phyloP scores from a whole-genome alignment of 805 yeast genomes.

The Monosporozyma aquatica region DNA sequence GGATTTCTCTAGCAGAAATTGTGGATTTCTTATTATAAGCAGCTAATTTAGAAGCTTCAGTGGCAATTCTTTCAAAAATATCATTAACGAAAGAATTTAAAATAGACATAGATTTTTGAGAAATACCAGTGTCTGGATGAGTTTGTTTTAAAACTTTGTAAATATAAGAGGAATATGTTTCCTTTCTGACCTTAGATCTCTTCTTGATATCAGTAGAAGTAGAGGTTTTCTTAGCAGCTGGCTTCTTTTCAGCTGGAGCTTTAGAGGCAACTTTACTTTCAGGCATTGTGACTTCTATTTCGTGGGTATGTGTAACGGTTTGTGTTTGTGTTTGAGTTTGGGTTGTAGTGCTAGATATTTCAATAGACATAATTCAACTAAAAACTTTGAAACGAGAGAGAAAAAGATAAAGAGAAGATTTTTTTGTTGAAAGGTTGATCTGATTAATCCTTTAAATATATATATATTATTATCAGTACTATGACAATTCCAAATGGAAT shows the following conservation, averaged over 20 bases:
- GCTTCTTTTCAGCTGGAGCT: constrained; percentile 29
- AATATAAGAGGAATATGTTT: constrained; percentile 94
- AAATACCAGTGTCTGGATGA: constrained; percentile 99
- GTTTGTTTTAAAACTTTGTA: constrained; percentile 98
- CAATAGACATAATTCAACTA: no score
- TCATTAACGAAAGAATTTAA: constrained; percentile 98
- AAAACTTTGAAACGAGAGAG: no score
- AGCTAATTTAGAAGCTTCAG: constrained; percentile 97
- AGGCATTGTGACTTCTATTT: constrained; percentile 48
- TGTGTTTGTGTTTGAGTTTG: background rate
- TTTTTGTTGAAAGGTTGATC: no score
- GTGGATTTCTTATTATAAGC: constrained; percentile 98
- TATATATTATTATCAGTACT: background rate
- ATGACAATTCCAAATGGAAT: no score
- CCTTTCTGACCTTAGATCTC: constrained; percentile 94
- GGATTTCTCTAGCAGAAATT: constrained; percentile 96
- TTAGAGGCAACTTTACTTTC: constrained; percentile 36
- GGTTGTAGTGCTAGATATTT: background rate
- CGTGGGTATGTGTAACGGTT: constrained; percentile 2
- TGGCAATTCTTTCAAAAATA: constrained; percentile 94
- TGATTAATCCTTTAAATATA: no score
- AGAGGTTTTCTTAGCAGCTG: constrained; percentile 86
- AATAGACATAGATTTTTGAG: constrained; percentile 97
- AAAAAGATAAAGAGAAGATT: no score
- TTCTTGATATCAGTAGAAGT: constrained; percentile 73